Evolutionary conservation across 352 stramenopile species (phyloP), one percentile per base, ranked within the genome.

Genomic region (Globisporangium nodosum): DNA sequence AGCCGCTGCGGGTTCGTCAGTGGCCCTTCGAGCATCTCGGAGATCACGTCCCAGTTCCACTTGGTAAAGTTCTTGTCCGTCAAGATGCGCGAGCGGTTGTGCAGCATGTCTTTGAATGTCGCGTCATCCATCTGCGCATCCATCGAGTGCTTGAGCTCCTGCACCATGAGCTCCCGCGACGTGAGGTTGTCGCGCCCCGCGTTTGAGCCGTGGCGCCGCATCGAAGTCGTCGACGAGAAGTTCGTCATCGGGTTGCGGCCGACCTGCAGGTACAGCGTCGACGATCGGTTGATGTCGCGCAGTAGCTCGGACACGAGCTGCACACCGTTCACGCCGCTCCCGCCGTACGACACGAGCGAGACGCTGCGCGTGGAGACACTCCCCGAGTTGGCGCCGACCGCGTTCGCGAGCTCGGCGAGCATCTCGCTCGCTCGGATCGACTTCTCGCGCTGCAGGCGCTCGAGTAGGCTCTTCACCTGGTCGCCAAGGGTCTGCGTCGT

Each of bases 31-130:
- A 96, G 67, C 65, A 96, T 74, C 56, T 96, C 86, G 1, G 86
- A 88, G 61, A 96, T 94, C 57, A 96, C 90, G 54, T 94, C 85
- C 88, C 88, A 96, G 61, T 96, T 94, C 88, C 88, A 96, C 56
- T 92, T 92, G 49, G 80, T 93, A 66, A 89, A 96, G 56, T 96
- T 94, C 55, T 96, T 96, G 68, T 94, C 88, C 3, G 71, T 85
- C 9, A 96, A 61, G 24, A 96, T 88, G 18, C 81, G 84, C 24
- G 81, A 91, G 13, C 87, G 86, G 39, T 85, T 94, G 58, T 96
- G 78, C 8, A 95, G 72, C 81, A 94, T 92, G 49, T 96, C 85
- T 55, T 93, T 96, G 66, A 95, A 95, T 0, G 86, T 95, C 5
- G 73, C 75, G 63, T 96, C 86, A 40, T 94, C 85, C 77, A 96